Evolutionary conservation across 2,329 filamentous ascomycete genomes (phyloP), one percentile per base, ranked within the genome.

Genomic region (Neonectria hederae): DNA sequence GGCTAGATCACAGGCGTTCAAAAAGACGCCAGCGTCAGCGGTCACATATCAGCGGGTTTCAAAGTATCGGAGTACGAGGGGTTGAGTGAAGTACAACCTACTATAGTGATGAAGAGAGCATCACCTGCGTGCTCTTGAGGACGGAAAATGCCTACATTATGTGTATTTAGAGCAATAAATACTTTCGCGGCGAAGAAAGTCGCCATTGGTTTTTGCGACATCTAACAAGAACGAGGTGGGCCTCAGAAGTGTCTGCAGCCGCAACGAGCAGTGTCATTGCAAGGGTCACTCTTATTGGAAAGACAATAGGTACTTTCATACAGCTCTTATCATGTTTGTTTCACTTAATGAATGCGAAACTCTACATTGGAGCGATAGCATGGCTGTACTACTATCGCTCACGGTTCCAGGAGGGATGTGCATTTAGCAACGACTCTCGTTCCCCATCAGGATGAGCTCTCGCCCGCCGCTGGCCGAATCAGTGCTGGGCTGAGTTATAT

Each of bases 221-320:
- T 38, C 40, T 5, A 55, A 55, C 38, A 11, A 9, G 10, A 30
- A 55, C 13, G n/a, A 43, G 7, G 4, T 45, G 24, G 53, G 53
- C 22, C 45, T 38, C 3, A 26, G 53, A 1, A 40, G 32, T 19
- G 43, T 55, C 10, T 55, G 53, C 5, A 38, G 35, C 24, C 53
- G 40, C 40, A 53, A 53, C n/a, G 53, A 55, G 53, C 53, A 55
- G 38, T 55, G 35, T 19, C 53, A 55, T n/a, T 17, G 17, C 17
- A 55, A 45, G 38, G 53, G 38, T 2, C 53, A 45, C 19, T 19
- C 19, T 5, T 55, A 55, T 38, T 55, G 38, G 40, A 55, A 32
- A 26, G 45, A 45, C 38, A 55, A 38, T 55, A 42, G 5, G 35
- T 55, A 5, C 6, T 17, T 5, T 26, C n/a, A 1, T 72, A 69